phyloP scores from a whole-genome alignment of 1,139 yeast genomes.

The Geotrichum carabidarum region DNA sequence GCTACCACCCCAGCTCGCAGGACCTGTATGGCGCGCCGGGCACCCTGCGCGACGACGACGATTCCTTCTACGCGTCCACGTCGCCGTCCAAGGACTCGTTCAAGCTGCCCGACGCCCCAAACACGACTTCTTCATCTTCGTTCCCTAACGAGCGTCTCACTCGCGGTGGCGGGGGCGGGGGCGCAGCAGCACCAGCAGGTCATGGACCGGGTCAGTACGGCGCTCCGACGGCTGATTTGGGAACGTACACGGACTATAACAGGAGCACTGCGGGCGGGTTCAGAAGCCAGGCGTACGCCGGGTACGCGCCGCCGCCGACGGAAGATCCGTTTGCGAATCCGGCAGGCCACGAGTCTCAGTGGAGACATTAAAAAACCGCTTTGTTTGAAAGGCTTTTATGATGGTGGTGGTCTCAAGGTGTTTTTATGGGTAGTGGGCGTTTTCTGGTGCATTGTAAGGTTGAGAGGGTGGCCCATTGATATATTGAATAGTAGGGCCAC shows the following conservation, averaged over 20 bases:
- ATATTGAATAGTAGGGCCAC: too few relatives aligned
- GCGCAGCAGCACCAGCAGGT: too few relatives aligned
- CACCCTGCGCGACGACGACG: conserved; percentile 7
- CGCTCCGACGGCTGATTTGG: not conserved
- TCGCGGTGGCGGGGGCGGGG: not conserved
- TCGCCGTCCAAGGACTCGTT: not conserved
- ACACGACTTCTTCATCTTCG: not conserved
- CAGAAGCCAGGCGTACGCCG: not conserved
- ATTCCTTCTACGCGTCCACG: not conserved
- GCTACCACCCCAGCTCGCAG: conserved; percentile 19
- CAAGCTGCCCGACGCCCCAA: too few relatives aligned
- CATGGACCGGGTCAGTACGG: not conserved
- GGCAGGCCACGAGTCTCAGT: not conserved
- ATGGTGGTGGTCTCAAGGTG: too few relatives aligned
- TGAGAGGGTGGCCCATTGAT: too few relatives aligned
- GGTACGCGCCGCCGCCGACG: not conserved
- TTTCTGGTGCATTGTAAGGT: too few relatives aligned
- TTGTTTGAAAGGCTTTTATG: too few relatives aligned
- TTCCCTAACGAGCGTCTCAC: conserved; percentile 6
- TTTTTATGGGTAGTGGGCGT: too few relatives aligned
- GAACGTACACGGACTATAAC: not conserved
- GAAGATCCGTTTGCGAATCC: not conserved
- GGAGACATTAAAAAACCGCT: not conserved
- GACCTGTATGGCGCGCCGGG: conserved; percentile 7
- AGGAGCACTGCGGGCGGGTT: not conserved